Conservation (phyloP, 78 protist genomes). For the Dictyostelium intermedium region DNA sequence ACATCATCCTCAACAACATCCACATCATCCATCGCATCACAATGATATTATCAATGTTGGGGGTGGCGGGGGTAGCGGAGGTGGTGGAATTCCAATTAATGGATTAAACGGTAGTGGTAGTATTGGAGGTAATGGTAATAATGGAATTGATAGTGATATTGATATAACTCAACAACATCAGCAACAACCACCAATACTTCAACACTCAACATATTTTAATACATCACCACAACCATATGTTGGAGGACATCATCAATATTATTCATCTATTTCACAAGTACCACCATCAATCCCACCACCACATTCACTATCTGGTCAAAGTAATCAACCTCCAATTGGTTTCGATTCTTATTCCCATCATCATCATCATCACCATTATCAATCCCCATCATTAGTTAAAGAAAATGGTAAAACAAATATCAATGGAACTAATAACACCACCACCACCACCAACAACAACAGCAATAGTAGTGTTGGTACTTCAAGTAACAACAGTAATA, state of each 20-base stretch:
- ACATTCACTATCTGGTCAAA: background rate
- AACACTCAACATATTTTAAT: background rate
- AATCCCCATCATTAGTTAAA: background rate
- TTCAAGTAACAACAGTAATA: background rate
- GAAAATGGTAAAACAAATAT: background rate
- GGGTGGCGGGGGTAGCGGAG: no score
- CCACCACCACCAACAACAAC: background rate
- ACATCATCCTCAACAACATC: constrained; percentile 5
- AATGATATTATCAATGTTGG: background rate
- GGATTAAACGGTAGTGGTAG: background rate
- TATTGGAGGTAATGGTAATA: background rate
- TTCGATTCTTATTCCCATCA: background rate
- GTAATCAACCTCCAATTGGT: background rate
- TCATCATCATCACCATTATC: background rate
- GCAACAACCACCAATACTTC: background rate
- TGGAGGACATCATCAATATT: background rate
- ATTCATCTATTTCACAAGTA: background rate
- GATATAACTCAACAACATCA: background rate
- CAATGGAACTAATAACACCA: background rate
- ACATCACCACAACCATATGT: constrained; percentile 2
- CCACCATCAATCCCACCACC: background rate
- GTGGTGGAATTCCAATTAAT: background rate
- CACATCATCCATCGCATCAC: background rate
- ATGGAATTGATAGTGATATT: background rate
- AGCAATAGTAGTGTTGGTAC: background rate